Evolutionary conservation across 192 early-diverging fungal species (phyloP).

Genomic region (Umbelopsis ramanniana): DNA sequence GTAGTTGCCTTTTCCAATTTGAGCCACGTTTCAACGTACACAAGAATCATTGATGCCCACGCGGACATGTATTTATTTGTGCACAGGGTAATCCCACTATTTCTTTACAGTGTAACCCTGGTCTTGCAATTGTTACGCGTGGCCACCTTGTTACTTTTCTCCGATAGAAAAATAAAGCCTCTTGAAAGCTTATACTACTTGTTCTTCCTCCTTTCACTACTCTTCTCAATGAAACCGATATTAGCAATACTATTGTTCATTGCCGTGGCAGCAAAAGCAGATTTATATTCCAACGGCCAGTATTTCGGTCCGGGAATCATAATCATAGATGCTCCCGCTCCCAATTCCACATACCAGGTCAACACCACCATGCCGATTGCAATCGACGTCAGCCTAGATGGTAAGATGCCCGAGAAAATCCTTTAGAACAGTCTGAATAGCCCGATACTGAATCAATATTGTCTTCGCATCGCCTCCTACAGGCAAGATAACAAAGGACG

Average conservation of each 20-base stretch:
- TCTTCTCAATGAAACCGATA: not conserved
- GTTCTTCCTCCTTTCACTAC: not conserved
- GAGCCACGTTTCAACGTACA: slow-evolving; percentile 4
- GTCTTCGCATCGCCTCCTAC: not conserved
- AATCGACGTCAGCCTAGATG: slow-evolving; percentile 17
- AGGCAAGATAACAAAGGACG: slow-evolving; percentile 17
- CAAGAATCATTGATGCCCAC: slow-evolving; percentile 1
- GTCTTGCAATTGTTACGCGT: not conserved
- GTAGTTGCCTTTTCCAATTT: slow-evolving; percentile 2
- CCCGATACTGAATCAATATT: not conserved
- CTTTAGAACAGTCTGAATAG: too few relatives aligned
- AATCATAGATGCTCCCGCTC: slow-evolving; percentile 24
- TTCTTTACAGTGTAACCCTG: not conserved
- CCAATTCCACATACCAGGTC: slow-evolving; percentile 25
- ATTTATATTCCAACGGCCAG: slow-evolving; percentile 21
- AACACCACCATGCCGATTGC: slow-evolving; percentile 28
- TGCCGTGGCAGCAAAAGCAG: slow-evolving; percentile 1
- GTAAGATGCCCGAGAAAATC: not conserved
- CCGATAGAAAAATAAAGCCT: too few relatives aligned
- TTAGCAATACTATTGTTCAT: not conserved
- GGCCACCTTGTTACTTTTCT: not conserved
- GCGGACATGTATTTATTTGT: not conserved
- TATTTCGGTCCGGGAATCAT: slow-evolving; percentile 25
- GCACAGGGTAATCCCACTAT: not conserved
- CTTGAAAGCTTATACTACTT: not conserved